Conservation (phyloP, 139 green algal species). For the Coelastrella sp. region DNA sequence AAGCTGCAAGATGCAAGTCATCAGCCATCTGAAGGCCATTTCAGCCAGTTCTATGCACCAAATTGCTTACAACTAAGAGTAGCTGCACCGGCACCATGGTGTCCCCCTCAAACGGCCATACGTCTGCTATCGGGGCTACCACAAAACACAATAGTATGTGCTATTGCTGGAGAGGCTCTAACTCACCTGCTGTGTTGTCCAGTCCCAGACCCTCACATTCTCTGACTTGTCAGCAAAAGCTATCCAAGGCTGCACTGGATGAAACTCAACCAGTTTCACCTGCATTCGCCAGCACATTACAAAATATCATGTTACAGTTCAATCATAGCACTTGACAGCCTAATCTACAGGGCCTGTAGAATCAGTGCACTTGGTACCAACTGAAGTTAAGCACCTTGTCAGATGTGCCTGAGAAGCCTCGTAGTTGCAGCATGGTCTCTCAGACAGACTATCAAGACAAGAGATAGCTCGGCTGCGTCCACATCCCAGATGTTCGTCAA, state of each 20-base stretch:
- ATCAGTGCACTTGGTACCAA: background rate
- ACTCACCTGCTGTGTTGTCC: slow-evolving; percentile 64
- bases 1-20: slow-evolving; percentile 37
- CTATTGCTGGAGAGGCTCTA: background rate
- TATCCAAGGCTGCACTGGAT: slow-evolving; percentile 66
- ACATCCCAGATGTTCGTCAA: too few relatives aligned
- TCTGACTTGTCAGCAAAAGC: slow-evolving; percentile 58
- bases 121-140: background rate
- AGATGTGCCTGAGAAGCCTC: slow-evolving; percentile 35
- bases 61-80: too few relatives aligned
- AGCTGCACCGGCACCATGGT: too few relatives aligned
- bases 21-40: too few relatives aligned
- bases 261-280: slow-evolving; percentile 62
- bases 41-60: too few relatives aligned
- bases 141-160: too few relatives aligned
- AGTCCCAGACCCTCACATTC: slow-evolving; percentile 61
- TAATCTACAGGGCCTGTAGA: too few relatives aligned
- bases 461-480: too few relatives aligned
- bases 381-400: slow-evolving; percentile 44
- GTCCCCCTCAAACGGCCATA: background rate
- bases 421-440: slow-evolving; percentile 40
- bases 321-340: too few relatives aligned
- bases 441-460: too few relatives aligned
- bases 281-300: slow-evolving; percentile 17
- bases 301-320: background rate